These are phyloP conservation scores for Rhizopus stolonifer DNA, from an alignment of 371 early-diverging fungal species.

Conservation along the genomic window DNA sequence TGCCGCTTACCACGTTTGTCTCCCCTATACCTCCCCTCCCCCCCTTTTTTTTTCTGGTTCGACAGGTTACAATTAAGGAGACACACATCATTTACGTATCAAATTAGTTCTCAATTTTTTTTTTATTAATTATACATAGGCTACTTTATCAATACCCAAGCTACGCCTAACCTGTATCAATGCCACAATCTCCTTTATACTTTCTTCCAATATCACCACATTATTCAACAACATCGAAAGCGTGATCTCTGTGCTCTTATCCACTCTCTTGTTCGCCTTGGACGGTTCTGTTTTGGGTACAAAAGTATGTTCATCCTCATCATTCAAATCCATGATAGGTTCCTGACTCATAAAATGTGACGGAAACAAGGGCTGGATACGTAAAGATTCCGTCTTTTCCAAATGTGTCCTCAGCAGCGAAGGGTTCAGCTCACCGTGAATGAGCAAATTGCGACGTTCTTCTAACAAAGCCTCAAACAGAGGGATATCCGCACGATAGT, in stretches of 20 bases:
- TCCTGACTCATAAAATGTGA: slow-evolving; percentile 57
- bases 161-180: slow-evolving; percentile 79
- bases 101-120: no score
- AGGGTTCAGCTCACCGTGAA: slow-evolving; percentile 28
- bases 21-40: no score
- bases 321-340: slow-evolving; percentile 33
- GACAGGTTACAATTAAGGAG: no score
- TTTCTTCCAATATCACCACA: slow-evolving; percentile 89
- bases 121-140: slow-evolving; percentile 8
- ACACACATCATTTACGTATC: no score
- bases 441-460: slow-evolving; percentile 54
- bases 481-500: slow-evolving; percentile 62
- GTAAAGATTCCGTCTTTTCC: slow-evolving; percentile 41
- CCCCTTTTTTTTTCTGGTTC: no score
- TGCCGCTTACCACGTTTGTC: no score
- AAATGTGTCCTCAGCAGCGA: slow-evolving; percentile 23
- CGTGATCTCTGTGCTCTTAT: slow-evolving; percentile 56
- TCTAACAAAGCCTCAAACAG: slow-evolving; percentile 56
- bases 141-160: slow-evolving; percentile 66
- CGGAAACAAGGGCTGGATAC: slow-evolving; percentile 62
- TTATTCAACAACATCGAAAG: slow-evolving; percentile 78
- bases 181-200: slow-evolving; percentile 87
- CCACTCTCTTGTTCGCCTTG: slow-evolving; percentile 22
- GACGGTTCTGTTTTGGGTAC: slow-evolving; percentile 44
- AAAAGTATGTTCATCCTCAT: slow-evolving; percentile 49